Conservation (phyloP, 768 basidiomycete genomes). For the Dacryopinax primogenitus region DNA sequence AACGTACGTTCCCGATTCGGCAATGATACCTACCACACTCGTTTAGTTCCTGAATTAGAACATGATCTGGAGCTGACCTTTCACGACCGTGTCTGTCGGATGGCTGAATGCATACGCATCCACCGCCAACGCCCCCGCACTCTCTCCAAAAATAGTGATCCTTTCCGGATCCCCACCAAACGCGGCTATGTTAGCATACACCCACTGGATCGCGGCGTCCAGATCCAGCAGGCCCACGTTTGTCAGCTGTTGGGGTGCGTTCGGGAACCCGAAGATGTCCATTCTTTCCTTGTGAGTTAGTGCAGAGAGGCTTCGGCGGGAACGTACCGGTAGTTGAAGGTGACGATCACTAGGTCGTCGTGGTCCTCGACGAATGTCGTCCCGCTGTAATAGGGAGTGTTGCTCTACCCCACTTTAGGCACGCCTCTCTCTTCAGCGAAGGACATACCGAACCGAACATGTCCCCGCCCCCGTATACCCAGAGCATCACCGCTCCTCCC, state of each 20-base stretch:
- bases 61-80: not conserved
- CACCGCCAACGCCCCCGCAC: constrained; percentile 44
- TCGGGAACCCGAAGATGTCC: constrained; percentile 36
- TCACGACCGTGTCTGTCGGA: not conserved
- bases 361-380: constrained; percentile 11
- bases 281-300: constrained; percentile 30
- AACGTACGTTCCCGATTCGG: not conserved
- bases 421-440: constrained; percentile 12
- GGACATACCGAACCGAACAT: constrained; percentile 19
- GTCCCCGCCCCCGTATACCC: constrained; percentile 23
- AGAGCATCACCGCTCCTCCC: constrained; percentile 21
- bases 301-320: constrained; percentile 19
- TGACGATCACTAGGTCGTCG: constrained; percentile 33
- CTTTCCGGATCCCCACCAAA: constrained; percentile 27
- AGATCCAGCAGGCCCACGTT: constrained; percentile 40
- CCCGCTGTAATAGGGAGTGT: constrained; percentile 18
- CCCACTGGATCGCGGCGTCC: constrained; percentile 23
- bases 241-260: constrained; percentile 35
- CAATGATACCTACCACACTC: not conserved
- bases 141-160: constrained; percentile 45
- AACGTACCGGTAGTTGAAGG: constrained; percentile 40
- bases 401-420: constrained; percentile 19
- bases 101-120: constrained; percentile 11
- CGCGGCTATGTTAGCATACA: constrained; percentile 22
- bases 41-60: not conserved